Conservation (phyloP, 179 eudicot genomes). For the Carnegiea gigantea region DNA sequence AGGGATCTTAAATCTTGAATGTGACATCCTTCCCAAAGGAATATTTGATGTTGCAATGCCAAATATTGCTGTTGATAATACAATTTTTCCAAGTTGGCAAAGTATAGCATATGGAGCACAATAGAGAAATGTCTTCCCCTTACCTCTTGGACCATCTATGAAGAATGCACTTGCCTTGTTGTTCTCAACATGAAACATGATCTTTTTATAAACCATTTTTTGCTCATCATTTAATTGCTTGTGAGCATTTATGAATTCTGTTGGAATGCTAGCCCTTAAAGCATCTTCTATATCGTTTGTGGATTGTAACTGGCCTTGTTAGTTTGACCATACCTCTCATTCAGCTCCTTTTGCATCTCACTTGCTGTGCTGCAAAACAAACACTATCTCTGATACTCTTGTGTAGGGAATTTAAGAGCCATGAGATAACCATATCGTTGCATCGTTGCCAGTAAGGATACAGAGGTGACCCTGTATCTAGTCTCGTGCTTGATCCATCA, state of each 20-base stretch:
- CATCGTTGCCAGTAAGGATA: too few relatives aligned
- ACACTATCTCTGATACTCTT: too few relatives aligned
- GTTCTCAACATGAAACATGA: background rate
- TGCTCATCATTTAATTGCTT: background rate
- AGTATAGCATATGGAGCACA: background rate
- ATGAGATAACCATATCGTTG: too few relatives aligned
- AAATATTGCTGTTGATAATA: slow-evolving; percentile 15
- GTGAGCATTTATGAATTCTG: background rate
- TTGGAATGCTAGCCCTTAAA: background rate
- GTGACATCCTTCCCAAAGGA: slow-evolving; percentile 15
- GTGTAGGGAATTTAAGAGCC: too few relatives aligned
- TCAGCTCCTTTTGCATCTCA: too few relatives aligned
- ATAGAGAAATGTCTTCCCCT: background rate
- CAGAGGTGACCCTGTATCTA: too few relatives aligned
- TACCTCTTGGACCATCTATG: slow-evolving; percentile 6
- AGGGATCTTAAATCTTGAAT: slow-evolving; percentile 30
- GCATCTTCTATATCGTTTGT: too few relatives aligned
- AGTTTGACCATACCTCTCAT: too few relatives aligned
- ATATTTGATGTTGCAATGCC: slow-evolving; percentile 30
- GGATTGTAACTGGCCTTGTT: too few relatives aligned
- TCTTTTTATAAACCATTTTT: background rate
- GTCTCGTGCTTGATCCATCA: too few relatives aligned
- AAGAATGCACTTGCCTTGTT: slow-evolving; percentile 3
- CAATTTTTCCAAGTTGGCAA: too few relatives aligned
- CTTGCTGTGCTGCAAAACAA: too few relatives aligned